Conservation (phyloP, 2,329 filamentous ascomycete genomes). For the Dothideomycetes sp. region DNA sequence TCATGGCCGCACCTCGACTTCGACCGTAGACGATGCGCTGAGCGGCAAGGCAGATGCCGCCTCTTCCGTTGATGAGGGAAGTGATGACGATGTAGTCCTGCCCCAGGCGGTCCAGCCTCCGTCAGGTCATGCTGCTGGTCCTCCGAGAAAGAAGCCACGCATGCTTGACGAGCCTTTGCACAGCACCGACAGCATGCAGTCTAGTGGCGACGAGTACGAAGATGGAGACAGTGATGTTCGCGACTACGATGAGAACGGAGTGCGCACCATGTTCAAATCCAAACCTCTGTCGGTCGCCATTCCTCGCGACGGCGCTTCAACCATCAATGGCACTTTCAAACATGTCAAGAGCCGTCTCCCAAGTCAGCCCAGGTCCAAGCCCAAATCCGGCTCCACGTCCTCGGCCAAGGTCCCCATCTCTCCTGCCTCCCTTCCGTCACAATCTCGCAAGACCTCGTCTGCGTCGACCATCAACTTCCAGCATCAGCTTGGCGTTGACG, state of each 20-base stretch:
- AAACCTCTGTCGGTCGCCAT: slow-evolving; percentile 32
- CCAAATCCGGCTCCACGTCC: slow-evolving; percentile 38
- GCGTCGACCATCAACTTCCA: slow-evolving; percentile 54
- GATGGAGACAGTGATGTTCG: slow-evolving; percentile 46
- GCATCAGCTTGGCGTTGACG: slow-evolving; percentile 46
- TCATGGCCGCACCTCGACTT: slow-evolving; percentile 84
- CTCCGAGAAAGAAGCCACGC: slow-evolving; percentile 29
- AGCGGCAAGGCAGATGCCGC: slow-evolving; percentile 79
- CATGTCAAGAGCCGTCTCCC: slow-evolving; percentile 29
- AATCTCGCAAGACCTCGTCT: slow-evolving; percentile 65
- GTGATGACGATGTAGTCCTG: slow-evolving; percentile 62
- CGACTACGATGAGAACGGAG: slow-evolving; percentile 17
- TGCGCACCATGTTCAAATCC: slow-evolving; percentile 28
- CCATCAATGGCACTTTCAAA: slow-evolving; percentile 28
- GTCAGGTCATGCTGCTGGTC: slow-evolving; percentile 22
- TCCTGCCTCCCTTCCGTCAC: slow-evolving; percentile 55
- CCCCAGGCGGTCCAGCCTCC: slow-evolving; percentile 17
- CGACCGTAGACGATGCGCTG: slow-evolving; percentile 85
- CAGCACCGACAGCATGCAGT: slow-evolving; percentile 49
- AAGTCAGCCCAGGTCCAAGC: slow-evolving; percentile 42
- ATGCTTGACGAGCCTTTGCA: slow-evolving; percentile 43
- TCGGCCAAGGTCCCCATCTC: slow-evolving; percentile 40
- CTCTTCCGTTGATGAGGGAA: slow-evolving; percentile 59
- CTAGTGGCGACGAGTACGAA: slow-evolving; percentile 53
- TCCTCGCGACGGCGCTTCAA: slow-evolving; percentile 25